Percentiles rank a stretch among this genome's conserved stretches.
Conservation (phyloP, 208 protist species). For the Leishmania amazonensis region DNA sequence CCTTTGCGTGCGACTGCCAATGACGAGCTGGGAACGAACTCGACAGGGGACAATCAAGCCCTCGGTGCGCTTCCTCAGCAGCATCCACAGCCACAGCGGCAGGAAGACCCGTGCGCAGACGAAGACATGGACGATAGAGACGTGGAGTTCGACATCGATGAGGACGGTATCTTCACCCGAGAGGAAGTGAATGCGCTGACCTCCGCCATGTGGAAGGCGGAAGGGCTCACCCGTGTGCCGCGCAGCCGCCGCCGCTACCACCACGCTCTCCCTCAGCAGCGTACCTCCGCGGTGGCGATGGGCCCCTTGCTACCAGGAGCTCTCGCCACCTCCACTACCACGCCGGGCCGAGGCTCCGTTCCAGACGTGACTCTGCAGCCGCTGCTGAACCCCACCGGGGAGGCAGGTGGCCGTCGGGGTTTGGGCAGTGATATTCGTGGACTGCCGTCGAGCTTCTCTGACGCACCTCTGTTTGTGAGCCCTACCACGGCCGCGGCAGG, state of each 20-base stretch:
- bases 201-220: constrained; percentile 33
- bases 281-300: no score
- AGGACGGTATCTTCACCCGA: constrained; percentile 17
- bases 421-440: not conserved
- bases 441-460: constrained; percentile 1
- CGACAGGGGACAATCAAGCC: not conserved
- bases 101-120: not conserved
- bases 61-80: not conserved
- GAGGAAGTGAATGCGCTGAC: constrained; percentile 27
- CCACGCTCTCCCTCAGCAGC: not conserved
- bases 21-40: not conserved
- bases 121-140: constrained; percentile 8
- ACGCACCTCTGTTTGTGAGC: not conserved
- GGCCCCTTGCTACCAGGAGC: not conserved
- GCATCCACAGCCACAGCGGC: not conserved
- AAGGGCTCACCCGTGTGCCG: constrained; percentile 25
- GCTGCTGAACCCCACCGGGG: not conserved
- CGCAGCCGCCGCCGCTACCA: not conserved
- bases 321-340: not conserved
- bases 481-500: not conserved
- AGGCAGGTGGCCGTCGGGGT: not conserved
- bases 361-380: not conserved
- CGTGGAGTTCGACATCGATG: not conserved
- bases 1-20: not conserved
- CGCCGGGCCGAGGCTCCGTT: not conserved